Evolutionary conservation across 2,329 filamentous ascomycete species (phyloP).

Genomic region (Diplodia mutila): DNA sequence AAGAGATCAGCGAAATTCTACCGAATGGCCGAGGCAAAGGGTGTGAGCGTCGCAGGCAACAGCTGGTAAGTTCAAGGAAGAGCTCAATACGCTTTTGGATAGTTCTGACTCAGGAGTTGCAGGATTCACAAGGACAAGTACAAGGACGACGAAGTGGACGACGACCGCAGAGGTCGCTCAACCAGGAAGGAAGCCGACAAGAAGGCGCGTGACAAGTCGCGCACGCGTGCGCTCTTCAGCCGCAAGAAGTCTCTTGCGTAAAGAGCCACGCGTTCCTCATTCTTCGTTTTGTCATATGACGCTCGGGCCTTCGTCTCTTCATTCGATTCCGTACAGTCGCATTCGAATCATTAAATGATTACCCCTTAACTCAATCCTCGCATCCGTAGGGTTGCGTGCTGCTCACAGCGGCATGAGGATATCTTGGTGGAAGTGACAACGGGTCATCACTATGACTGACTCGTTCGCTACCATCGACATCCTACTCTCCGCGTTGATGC

Average conservation of each 20-base stretch:
- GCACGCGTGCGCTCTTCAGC: conserved; percentile 73
- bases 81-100: conserved; percentile 3
- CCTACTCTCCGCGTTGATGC: background rate
- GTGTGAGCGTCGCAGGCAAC: conserved; percentile 97
- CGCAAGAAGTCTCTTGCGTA: conserved; percentile 54
- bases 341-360: background rate
- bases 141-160: conserved; percentile 56
- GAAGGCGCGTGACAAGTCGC: conserved; percentile 75
- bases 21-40: conserved; percentile 85
- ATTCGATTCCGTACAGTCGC: conserved; percentile 10
- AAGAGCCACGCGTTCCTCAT: background rate
- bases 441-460: background rate
- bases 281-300: background rate
- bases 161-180: conserved; percentile 52
- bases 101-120: conserved; percentile 27
- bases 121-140: conserved; percentile 99
- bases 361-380: background rate
- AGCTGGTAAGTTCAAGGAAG: conserved; percentile 72
- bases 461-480: conserved; percentile 1
- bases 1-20: conserved; percentile 94
- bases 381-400: background rate
- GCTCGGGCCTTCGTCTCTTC: background rate
- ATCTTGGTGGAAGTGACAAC: background rate
- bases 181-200: conserved; percentile 52
- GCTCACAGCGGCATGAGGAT: background rate